phyloP scores from a whole-genome alignment of 1,284 basidiomycete genomes.

The Rhodofomes roseus region DNA sequence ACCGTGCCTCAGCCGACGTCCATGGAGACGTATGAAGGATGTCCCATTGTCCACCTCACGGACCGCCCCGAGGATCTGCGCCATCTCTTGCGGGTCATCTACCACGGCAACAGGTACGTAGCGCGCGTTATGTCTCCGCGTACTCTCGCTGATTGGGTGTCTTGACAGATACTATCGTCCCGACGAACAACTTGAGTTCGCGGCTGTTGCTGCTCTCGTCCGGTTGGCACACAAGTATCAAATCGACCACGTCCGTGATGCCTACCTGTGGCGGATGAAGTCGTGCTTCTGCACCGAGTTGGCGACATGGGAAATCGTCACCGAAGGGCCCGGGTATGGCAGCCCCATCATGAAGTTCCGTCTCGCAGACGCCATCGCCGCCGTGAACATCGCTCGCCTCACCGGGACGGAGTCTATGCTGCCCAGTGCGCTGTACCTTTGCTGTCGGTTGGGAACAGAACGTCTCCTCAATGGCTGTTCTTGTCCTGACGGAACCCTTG shows the following conservation, averaged over 20 bases:
- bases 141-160: background rate
- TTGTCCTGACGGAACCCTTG: background rate
- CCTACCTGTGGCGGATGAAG: background rate
- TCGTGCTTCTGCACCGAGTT: background rate
- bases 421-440: background rate
- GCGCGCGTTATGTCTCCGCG: background rate
- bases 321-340: background rate
- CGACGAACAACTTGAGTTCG: background rate
- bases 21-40: conserved; percentile 2
- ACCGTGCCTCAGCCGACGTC: background rate
- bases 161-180: background rate
- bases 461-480: background rate
- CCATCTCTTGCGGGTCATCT: background rate
- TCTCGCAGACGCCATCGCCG: background rate
- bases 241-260: background rate
- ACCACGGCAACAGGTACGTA: background rate
- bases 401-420: background rate
- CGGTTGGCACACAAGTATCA: background rate
- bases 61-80: conserved; percentile 5
- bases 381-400: background rate
- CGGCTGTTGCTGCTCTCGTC: background rate
- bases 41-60: conserved; percentile 6
- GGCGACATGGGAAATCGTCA: background rate
- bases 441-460: background rate
- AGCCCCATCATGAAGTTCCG: background rate